Conservation (phyloP, 1,139 yeast genomes). For the Protomyces pachydermus region DNA sequence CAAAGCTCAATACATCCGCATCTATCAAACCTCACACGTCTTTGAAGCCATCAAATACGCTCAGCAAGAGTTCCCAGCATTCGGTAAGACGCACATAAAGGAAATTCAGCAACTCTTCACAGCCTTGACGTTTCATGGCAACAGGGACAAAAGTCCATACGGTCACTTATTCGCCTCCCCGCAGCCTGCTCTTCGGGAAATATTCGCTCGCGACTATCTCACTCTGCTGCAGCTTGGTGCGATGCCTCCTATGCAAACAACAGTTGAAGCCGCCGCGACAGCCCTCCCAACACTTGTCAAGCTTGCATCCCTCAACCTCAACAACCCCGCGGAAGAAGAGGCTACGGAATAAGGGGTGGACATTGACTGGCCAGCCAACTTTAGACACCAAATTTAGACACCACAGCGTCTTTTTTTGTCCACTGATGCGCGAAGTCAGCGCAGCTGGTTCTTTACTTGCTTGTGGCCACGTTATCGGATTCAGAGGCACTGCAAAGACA, state of each 20-base stretch:
- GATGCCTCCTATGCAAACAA: slow-evolving; percentile 65
- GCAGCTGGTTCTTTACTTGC: slow-evolving; percentile 52
- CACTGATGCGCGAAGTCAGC: slow-evolving; percentile 81
- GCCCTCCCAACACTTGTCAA: slow-evolving; percentile 71
- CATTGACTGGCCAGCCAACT: slow-evolving; percentile 49
- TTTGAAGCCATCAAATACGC: slow-evolving; percentile 53
- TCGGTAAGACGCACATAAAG: slow-evolving; percentile 41
- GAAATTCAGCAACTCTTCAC: slow-evolving; percentile 56
- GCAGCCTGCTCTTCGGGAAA: neutral
- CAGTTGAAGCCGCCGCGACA: slow-evolving; percentile 63
- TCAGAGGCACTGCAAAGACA: slow-evolving; percentile 22
- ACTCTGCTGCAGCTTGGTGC: slow-evolving; percentile 57
- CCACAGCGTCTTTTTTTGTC: slow-evolving; percentile 88
- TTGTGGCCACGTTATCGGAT: slow-evolving; percentile 43
- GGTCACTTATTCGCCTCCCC: slow-evolving; percentile 35
- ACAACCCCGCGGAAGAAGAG: neutral
- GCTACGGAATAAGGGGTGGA: slow-evolving; percentile 41
- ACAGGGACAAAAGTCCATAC: slow-evolving; percentile 45
- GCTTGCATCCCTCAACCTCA: slow-evolving; percentile 45
- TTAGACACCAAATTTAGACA: slow-evolving; percentile 62
- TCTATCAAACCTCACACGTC: slow-evolving; percentile 36
- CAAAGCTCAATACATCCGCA: slow-evolving; percentile 49
- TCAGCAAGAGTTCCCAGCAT: slow-evolving; percentile 49
- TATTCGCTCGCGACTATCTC: slow-evolving; percentile 63
- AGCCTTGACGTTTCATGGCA: slow-evolving; percentile 44